A percentile compares a stretch with the other conserved stretches of the same genome.
Evolutionary conservation across 108 stramenopile genomes (phyloP).

Genomic region (Mayamaea pseudoterrestris): DNA sequence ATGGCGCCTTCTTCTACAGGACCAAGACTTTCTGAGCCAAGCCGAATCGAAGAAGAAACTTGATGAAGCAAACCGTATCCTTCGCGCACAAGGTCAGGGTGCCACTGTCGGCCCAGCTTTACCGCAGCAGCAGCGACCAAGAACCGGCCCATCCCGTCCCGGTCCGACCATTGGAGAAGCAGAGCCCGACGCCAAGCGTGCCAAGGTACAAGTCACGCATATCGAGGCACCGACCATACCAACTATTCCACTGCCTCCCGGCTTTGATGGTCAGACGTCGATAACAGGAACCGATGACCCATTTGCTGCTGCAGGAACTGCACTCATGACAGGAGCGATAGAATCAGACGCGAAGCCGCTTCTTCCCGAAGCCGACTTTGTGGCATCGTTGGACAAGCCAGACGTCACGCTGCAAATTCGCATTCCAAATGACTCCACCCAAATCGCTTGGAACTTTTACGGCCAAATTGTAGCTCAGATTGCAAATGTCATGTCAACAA

Average conservation of each 20-base stretch:
- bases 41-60: conserved; percentile 33
- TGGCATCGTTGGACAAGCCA: conserved; percentile 39
- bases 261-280: conserved; percentile 12
- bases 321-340: background rate
- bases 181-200: conserved; percentile 18
- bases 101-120: background rate
- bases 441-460: conserved; percentile 70
- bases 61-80: conserved; percentile 44
- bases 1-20: conserved; percentile 7
- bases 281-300: conserved; percentile 1
- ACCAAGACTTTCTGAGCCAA: conserved; percentile 23
- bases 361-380: conserved; percentile 48
- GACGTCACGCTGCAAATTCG: conserved; percentile 49
- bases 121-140: conserved; percentile 1
- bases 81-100: conserved; percentile 35
- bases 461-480: conserved; percentile 65
- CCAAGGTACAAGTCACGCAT: background rate
- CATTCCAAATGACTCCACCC: conserved; percentile 57
- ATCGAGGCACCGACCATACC: background rate
- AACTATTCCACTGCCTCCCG: conserved; percentile 4
- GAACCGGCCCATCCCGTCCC: background rate
- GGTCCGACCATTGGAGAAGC: background rate
- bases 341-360: background rate
- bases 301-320: background rate
- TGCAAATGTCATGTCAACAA: conserved; percentile 42